Evolutionary conservation across 768 basidiomycete species (phyloP).

Genomic region (Lactifluus piperatus): DNA sequence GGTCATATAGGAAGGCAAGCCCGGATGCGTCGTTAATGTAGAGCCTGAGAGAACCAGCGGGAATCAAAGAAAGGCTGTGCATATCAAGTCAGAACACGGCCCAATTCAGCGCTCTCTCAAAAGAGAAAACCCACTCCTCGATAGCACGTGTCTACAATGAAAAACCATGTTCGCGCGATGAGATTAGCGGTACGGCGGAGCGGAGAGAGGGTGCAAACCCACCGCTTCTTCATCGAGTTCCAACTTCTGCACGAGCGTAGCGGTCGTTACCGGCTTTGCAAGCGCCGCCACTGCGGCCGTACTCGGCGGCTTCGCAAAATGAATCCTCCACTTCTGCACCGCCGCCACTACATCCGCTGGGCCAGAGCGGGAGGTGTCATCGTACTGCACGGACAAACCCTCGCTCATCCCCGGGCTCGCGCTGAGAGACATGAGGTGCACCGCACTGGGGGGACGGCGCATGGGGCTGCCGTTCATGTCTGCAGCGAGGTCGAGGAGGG

Average conservation of each 20-base stretch:
- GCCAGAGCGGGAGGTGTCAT: slow-evolving; percentile 8
- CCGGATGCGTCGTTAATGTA: slow-evolving; percentile 33
- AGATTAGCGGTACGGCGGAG: neutral
- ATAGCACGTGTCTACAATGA: slow-evolving; percentile 25
- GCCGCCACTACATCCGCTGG: neutral
- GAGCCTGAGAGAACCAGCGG: slow-evolving; percentile 30
- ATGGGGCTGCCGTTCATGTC: slow-evolving; percentile 2
- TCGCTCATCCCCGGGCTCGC: slow-evolving; percentile 14
- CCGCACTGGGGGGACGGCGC: neutral
- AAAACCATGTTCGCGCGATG: neutral
- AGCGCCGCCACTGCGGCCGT: slow-evolving; percentile 25
- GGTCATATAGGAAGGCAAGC: slow-evolving; percentile 47
- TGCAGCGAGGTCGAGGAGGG: neutral
- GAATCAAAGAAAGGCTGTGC: slow-evolving; percentile 5
- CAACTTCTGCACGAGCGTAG: slow-evolving; percentile 25
- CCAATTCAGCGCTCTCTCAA: neutral
- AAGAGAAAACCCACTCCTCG: slow-evolving; percentile 6
- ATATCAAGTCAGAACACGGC: neutral
- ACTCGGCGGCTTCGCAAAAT: slow-evolving; percentile 33
- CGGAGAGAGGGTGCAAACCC: slow-evolving; percentile 15
- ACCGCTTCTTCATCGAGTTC: slow-evolving; percentile 35
- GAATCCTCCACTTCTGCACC: slow-evolving; percentile 32
- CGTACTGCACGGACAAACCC: slow-evolving; percentile 15
- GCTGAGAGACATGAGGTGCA: neutral
- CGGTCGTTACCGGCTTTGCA: slow-evolving; percentile 28